These are phyloP conservation scores for Fusarium verticillioides DNA, from an alignment of 2,329 filamentous ascomycete genomes.

Conservation along the genomic window DNA sequence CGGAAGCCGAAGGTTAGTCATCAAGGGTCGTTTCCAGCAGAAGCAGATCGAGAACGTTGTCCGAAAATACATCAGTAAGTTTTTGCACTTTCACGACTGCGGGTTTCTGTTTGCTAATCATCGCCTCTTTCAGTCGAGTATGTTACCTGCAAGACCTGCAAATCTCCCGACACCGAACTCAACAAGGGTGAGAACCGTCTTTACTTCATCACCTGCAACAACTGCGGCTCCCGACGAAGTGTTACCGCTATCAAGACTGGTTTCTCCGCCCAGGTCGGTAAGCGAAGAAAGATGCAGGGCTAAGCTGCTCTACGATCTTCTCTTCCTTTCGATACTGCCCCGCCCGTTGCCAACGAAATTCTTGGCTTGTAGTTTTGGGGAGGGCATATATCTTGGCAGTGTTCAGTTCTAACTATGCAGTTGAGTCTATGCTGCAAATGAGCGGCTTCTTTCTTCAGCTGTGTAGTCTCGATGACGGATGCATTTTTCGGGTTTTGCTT, in stretches of 20 bases:
- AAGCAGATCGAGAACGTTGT: slow-evolving; percentile 99
- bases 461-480: slow-evolving; percentile 22
- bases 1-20: slow-evolving; percentile 90
- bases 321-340: slow-evolving; percentile 13
- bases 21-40: slow-evolving; percentile 99
- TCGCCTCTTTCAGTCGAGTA: slow-evolving; percentile 76
- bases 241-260: slow-evolving; percentile 99
- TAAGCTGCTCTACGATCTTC: slow-evolving; percentile 58
- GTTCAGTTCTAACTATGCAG: slow-evolving; percentile 21
- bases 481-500: slow-evolving; percentile 35
- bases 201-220: slow-evolving; percentile 97
- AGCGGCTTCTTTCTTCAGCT: slow-evolving; percentile 3
- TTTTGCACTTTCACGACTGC: not conserved
- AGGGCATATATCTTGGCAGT: slow-evolving; percentile 10
- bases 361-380: slow-evolving; percentile 20
- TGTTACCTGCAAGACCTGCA: slow-evolving; percentile 98
- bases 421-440: not conserved
- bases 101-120: slow-evolving; percentile 44
- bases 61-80: slow-evolving; percentile 91
- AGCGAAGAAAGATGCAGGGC: slow-evolving; percentile 93
- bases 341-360: slow-evolving; percentile 3
- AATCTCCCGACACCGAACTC: slow-evolving; percentile 92
- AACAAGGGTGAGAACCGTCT: slow-evolving; percentile 99
- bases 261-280: slow-evolving; percentile 99
- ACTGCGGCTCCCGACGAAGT: slow-evolving; percentile 82